Base-by-base conservation (phyloP, 495 filamentous ascomycete genomes). In the Massariosphaeria phaeospora region DNA sequence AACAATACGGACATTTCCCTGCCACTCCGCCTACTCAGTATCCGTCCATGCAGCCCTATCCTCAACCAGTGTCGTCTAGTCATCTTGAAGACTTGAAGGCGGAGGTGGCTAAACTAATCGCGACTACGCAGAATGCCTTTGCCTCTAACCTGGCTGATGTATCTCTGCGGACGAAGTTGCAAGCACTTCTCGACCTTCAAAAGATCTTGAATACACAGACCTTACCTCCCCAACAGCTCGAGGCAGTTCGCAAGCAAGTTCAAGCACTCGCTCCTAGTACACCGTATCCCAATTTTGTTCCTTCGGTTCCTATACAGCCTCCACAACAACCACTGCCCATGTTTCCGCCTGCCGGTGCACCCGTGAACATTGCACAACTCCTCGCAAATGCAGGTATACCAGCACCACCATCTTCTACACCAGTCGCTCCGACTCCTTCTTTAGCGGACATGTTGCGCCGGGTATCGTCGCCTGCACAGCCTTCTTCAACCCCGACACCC, bases 121-220 rank as follows among this genome's bases (percentile, higher is more conserved):
- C 73, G 60, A 72, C 76, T 50, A 81, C 84, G 42, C 82, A 83
- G 69, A 77, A 74, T 55, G 83, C 88, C 55, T 85, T 86, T 71
- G 84, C 84, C 55, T 78, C 78, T 44, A 85, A 81, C 68, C 84
- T 82, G 33, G 78, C 79, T 72, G 86, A 96, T 74, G 71, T 75
- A 68, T 78, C 79, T 65, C 76, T 84, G 59, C 84, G 89, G 70
- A 81, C 80, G 54, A 85, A 84, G 63, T 70, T 97, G 64, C 86
- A 91, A 69, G 89, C 91, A 17, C 77, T 97, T 60, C 71, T 94
- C 69, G 88, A 91, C 69, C 78, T 97, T 57, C 85, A 96, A 72
- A 79, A 69, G 40, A 82, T 95, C 64, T 72, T 97, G 70, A 78
- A 85, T 64, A 82, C 75, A 58, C 86, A 88, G 65, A 79, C 88